Conservation (phyloP, 768 basidiomycete species). For the Sporobolomyces phaffii region DNA sequence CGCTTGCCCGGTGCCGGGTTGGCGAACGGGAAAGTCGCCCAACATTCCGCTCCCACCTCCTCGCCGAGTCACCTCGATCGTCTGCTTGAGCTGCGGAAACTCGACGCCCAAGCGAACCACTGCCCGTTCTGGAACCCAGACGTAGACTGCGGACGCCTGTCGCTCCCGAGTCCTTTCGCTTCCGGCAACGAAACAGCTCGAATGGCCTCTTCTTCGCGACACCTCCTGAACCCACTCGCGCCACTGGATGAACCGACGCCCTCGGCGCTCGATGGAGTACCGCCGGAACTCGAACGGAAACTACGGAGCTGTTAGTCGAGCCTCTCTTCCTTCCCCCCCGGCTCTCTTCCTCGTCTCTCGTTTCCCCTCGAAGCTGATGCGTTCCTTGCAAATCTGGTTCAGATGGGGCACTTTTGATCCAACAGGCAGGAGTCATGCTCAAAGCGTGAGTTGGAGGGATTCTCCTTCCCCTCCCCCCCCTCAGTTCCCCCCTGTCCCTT, state of each 20-base stretch:
- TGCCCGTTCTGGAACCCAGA: no score
- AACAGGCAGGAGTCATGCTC: slow-evolving; percentile 84
- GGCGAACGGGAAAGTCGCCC: no score
- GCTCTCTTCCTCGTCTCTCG: no score
- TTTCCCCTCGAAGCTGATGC: no score
- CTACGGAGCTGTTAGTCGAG: slow-evolving; percentile 63
- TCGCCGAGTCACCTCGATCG: no score
- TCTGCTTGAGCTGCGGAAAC: no score
- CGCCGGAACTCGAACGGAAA: slow-evolving; percentile 74
- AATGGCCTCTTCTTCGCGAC: slow-evolving; percentile 27
- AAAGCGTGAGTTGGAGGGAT: slow-evolving; percentile 61
- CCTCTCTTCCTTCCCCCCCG: rapidly evolving
- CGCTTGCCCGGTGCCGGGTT: no score
- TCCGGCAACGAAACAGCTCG: no score
- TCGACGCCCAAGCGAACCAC: no score
- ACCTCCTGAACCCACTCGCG: slow-evolving; percentile 70
- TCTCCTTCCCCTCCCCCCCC: not conserved
- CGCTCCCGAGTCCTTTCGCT: no score
- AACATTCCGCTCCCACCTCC: no score
- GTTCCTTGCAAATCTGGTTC: not conserved
- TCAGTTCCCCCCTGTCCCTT: not conserved
- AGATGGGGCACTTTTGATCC: slow-evolving; percentile 85
- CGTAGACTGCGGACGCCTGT: no score
- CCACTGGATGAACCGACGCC: slow-evolving; percentile 72
- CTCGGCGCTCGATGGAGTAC: slow-evolving; percentile 73